Percentiles rank a stretch among this genome's conserved stretches.
These are phyloP conservation scores for Pneumocystis canis DNA, from an alignment of 1,139 yeast genomes.

Conservation along the genomic window DNA sequence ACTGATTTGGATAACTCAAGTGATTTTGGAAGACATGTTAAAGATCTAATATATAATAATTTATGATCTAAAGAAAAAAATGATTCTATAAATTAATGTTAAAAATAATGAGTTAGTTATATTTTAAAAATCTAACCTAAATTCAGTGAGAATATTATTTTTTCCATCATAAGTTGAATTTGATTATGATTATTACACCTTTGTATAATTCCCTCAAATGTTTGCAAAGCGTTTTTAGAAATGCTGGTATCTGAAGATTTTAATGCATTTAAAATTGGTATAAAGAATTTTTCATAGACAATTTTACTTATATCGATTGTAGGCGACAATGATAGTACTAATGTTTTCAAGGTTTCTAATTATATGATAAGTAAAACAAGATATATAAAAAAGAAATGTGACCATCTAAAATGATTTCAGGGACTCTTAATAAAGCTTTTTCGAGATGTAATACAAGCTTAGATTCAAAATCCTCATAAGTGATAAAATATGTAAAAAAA, in stretches of 20 bases:
- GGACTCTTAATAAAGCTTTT: conserved; percentile 65
- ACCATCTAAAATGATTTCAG: conserved; percentile 48
- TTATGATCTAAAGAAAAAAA: conserved; percentile 22
- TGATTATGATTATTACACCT: conserved; percentile 16
- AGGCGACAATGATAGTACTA: conserved; percentile 16
- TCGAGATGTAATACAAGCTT: conserved; percentile 49
- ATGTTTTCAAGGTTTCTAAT: neutral
- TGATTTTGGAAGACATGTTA: conserved; percentile 30
- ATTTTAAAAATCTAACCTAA: conserved; percentile 36
- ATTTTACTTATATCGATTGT: conserved; percentile 28
- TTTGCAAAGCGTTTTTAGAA: conserved; percentile 37
- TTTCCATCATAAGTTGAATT: conserved; percentile 28
- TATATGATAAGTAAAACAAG: neutral
- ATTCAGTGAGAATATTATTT: conserved; percentile 37
- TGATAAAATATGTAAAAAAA: neutral
- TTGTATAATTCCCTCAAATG: conserved; percentile 25
- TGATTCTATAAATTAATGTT: conserved; percentile 34
- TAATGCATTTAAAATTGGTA: conserved; percentile 47
- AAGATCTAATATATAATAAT: conserved; percentile 23
- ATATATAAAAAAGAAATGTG: conserved; percentile 33
- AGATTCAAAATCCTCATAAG: conserved; percentile 28
- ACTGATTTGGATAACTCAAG: conserved; percentile 41
- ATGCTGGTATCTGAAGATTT: conserved; percentile 59
- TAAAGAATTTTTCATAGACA: conserved; percentile 38
- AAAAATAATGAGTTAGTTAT: conserved; percentile 52